phyloP scores from a whole-genome alignment of 441 rosid genomes.

The Pelargonium citronellum region DNA sequence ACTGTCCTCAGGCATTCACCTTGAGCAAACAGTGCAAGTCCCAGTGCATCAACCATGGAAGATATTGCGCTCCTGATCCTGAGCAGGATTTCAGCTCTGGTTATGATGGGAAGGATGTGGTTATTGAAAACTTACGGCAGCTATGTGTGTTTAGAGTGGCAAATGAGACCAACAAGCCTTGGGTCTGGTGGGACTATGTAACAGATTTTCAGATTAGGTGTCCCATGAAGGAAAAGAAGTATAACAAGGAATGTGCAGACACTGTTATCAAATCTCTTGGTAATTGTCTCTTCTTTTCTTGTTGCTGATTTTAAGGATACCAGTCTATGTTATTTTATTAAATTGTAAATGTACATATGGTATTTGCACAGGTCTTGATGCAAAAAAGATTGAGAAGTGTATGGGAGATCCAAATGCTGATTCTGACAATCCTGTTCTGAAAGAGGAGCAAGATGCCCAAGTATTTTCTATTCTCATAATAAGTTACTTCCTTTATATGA shows the following conservation, averaged over 20 bases:
- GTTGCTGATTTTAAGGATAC: background rate
- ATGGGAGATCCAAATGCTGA: slow-evolving; percentile 78
- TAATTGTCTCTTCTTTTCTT: slow-evolving; percentile 22
- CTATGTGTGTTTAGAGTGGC: slow-evolving; percentile 80
- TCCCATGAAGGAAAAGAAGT: slow-evolving; percentile 92
- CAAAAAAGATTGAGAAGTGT: slow-evolving; percentile 66
- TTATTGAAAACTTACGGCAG: slow-evolving; percentile 82
- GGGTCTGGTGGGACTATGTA: slow-evolving; percentile 98
- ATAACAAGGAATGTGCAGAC: slow-evolving; percentile 75
- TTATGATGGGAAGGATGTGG: slow-evolving; percentile 90
- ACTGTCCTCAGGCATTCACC: slow-evolving; percentile 88
- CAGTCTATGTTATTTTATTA: background rate
- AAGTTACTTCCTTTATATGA: background rate
- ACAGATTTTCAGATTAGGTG: slow-evolving; percentile 98
- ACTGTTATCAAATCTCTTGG: slow-evolving; percentile 71
- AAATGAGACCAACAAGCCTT: slow-evolving; percentile 66
- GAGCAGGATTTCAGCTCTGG: slow-evolving; percentile 90
- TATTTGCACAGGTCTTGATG: slow-evolving; percentile 54
- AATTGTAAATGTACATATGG: slow-evolving; percentile 13
- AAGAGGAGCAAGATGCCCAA: slow-evolving; percentile 93
- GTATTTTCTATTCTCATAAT: slow-evolving; percentile 28
- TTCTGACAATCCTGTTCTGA: slow-evolving; percentile 68
- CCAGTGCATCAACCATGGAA: slow-evolving; percentile 92
- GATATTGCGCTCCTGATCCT: slow-evolving; percentile 98
- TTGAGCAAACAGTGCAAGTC: slow-evolving; percentile 90